These are phyloP conservation scores for Lactarius psammicola DNA, from an alignment of 768 basidiomycete genomes.

Conservation along the genomic window DNA sequence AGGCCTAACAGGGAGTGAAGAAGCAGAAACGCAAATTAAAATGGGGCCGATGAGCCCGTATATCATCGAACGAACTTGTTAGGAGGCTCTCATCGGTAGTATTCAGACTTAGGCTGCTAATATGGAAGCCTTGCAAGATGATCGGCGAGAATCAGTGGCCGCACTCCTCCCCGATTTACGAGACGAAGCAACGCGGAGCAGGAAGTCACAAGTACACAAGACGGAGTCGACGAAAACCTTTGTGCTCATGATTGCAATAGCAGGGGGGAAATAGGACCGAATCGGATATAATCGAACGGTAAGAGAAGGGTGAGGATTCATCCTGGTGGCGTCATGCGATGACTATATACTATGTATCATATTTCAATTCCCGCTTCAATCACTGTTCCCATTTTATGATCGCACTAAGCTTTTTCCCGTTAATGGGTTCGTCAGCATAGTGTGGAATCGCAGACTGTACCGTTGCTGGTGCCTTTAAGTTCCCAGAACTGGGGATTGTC, in stretches of 20 bases:
- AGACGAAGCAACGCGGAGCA: constrained; percentile 39
- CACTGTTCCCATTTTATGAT: constrained; percentile 27
- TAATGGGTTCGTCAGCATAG: too few relatives aligned
- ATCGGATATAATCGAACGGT: constrained; percentile 37
- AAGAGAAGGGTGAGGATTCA: constrained; percentile 13
- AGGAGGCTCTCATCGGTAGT: constrained; percentile 90
- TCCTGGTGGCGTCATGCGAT: constrained; percentile 6
- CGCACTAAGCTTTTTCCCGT: neutral
- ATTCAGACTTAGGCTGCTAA: constrained; percentile 93
- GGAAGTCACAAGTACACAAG: constrained; percentile 51
- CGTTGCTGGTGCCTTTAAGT: neutral
- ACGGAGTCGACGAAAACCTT: constrained; percentile 95
- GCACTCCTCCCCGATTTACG: constrained; percentile 36
- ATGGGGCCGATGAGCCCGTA: constrained; percentile 33
- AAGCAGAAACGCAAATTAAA: constrained; percentile 48
- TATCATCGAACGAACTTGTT: constrained; percentile 72
- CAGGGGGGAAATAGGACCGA: neutral
- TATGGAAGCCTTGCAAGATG: constrained; percentile 39
- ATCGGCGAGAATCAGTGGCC: constrained; percentile 52
- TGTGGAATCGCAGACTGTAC: too few relatives aligned
- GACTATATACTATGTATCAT: constrained; percentile 43
- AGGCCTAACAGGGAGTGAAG: constrained; percentile 56
- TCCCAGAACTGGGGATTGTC: too few relatives aligned
- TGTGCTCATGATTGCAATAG: constrained; percentile 54
- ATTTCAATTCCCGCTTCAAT: constrained; percentile 52